These are phyloP conservation scores for Eimeria nieschulzi DNA, from an alignment of 169 alveolate genomes.

Conservation along the genomic window DNA sequence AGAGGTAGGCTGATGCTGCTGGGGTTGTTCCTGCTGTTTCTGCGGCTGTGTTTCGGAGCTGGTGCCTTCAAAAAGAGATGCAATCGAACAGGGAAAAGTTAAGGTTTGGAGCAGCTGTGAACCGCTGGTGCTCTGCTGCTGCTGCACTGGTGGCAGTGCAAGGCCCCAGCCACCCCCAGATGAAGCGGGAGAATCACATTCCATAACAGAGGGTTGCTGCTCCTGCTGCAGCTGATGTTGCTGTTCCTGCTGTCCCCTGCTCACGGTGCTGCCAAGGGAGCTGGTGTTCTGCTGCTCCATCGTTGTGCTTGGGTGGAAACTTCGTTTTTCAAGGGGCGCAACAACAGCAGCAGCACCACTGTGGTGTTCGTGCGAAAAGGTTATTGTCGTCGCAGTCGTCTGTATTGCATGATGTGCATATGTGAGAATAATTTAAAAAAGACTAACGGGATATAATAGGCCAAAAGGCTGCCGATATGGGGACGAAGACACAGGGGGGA, in stretches of 20 bases:
- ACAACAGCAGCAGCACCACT: too few species aligned
- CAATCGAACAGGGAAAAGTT: slow-evolving; percentile 12
- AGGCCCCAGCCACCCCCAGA: slow-evolving; percentile 21
- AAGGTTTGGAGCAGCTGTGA: slow-evolving; percentile 22
- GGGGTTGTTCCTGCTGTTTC: slow-evolving; percentile 8
- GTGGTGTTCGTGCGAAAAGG: too few species aligned
- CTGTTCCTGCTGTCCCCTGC: slow-evolving; percentile 19
- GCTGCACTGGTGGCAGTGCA: slow-evolving; percentile 29
- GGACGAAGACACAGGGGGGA: too few species aligned
- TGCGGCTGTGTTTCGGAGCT: neutral
- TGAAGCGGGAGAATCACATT: neutral
- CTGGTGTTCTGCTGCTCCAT: neutral
- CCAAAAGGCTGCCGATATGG: too few species aligned
- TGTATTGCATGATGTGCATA: too few species aligned
- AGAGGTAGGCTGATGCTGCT: neutral
- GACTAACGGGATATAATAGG: too few species aligned
- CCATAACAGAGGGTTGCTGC: neutral
- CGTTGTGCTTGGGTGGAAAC: neutral
- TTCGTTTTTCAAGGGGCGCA: too few species aligned
- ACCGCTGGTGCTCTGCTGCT: slow-evolving; percentile 24
- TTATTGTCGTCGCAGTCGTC: too few species aligned
- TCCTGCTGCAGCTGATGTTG: slow-evolving; percentile 45
- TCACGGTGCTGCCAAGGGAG: slow-evolving; percentile 4
- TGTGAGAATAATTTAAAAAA: too few species aligned
- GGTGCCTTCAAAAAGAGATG: slow-evolving; percentile 17